A percentile compares a stretch with the other conserved stretches of the same genome.
Evolutionary conservation across 768 basidiomycete species (phyloP).

Genomic region (Imleria badia): DNA sequence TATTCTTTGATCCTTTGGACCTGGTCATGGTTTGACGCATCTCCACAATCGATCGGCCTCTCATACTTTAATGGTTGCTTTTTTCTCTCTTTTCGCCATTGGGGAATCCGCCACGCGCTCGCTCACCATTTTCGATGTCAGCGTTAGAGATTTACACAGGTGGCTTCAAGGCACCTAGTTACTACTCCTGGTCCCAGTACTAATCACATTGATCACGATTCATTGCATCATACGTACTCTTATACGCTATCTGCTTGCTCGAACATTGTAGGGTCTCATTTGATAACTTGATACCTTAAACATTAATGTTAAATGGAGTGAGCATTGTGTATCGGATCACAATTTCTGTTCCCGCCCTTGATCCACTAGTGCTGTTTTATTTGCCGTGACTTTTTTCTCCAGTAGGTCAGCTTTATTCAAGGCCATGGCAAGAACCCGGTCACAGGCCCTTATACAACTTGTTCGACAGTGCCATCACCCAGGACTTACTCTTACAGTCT

Average conservation of each 20-base stretch:
- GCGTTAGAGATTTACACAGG: neutral
- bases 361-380: no score
- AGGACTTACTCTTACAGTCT: no score
- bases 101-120: neutral
- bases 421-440: no score
- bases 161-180: neutral
- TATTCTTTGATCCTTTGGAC: constrained; percentile 3
- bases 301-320: no score
- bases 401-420: neutral
- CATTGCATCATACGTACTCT: neutral
- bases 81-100: neutral
- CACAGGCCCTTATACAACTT: no score
- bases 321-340: no score
- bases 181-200: no score
- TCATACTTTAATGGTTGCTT: neutral
- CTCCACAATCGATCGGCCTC: neutral
- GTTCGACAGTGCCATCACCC: no score
- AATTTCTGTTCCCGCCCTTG: no score
- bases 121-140: no score
- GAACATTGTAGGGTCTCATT: neutral
- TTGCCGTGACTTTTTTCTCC: neutral
- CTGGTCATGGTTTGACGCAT: neutral
- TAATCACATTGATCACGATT: neutral
- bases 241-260: neutral
- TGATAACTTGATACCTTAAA: no score